phyloP scores from a whole-genome alignment of 2,329 filamentous ascomycete species.

The Nakataea oryzae region DNA sequence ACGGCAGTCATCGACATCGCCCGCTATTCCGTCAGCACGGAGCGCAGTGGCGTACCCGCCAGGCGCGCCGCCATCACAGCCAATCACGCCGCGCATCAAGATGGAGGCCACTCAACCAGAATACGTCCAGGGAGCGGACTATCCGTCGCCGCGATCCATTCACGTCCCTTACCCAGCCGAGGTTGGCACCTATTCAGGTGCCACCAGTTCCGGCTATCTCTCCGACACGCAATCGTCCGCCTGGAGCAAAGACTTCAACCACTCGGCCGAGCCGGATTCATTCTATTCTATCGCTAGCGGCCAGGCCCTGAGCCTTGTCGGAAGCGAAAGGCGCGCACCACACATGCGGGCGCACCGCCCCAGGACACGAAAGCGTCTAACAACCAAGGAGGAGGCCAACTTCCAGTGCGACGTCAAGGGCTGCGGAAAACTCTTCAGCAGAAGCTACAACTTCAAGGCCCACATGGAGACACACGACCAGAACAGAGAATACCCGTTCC shows the following conservation, averaged over 20 bases:
- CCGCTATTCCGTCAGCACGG: constrained; percentile 9
- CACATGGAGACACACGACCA: constrained; percentile 80
- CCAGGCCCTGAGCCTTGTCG: neutral
- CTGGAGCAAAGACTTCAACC: constrained; percentile 22
- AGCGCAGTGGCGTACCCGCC: constrained; percentile 18
- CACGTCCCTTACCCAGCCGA: constrained; percentile 20
- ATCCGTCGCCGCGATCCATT: constrained; percentile 27
- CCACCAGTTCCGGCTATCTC: constrained; percentile 23
- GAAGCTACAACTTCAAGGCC: constrained; percentile 78
- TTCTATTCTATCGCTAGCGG: constrained; percentile 4
- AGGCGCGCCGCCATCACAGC: constrained; percentile 9
- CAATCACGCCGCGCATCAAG: constrained; percentile 24
- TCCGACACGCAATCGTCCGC: constrained; percentile 23
- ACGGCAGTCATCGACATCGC: constrained; percentile 14
- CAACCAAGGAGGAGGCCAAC: constrained; percentile 59
- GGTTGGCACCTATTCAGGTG: constrained; percentile 13
- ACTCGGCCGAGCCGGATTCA: constrained; percentile 20
- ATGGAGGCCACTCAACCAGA: constrained; percentile 22
- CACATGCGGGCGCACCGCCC: constrained; percentile 11
- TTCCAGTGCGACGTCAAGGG: constrained; percentile 57
- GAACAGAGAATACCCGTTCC: constrained; percentile 58
- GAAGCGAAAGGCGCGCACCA: neutral
- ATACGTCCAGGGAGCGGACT: constrained; percentile 25
- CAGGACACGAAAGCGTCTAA: constrained; percentile 38
- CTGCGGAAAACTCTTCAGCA: constrained; percentile 71